These are phyloP conservation scores for Sporothrix pallida DNA, from an alignment of 2,329 filamentous ascomycete species.

Conservation along the genomic window DNA sequence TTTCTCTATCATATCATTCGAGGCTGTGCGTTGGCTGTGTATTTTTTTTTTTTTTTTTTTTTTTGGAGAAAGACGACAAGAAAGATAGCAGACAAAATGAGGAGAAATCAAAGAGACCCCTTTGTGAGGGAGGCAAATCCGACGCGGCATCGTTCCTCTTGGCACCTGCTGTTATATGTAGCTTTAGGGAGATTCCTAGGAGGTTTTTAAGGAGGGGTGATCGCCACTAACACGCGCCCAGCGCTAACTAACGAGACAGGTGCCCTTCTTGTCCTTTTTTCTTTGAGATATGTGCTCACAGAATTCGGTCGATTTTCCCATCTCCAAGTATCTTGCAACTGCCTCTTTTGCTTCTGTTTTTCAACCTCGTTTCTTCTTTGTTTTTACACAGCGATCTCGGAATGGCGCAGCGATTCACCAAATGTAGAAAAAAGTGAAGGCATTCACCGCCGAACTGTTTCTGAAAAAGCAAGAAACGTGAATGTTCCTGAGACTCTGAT, in stretches of 20 bases:
- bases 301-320: not conserved
- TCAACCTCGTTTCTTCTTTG: not conserved
- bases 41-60: not conserved
- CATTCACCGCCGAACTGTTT: not conserved
- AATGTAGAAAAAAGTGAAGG: slow-evolving; percentile 1
- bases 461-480: not conserved
- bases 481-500: not conserved
- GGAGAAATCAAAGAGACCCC: not conserved
- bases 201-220: not conserved
- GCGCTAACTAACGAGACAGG: not conserved
- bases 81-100: not conserved
- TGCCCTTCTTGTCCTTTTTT: not conserved
- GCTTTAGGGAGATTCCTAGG: not conserved
- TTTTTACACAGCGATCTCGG: slow-evolving; percentile 8
- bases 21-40: slow-evolving; percentile 11
- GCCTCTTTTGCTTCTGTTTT: not conserved
- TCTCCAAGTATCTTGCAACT: not conserved
- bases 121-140: not conserved
- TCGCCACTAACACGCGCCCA: slow-evolving; percentile 14
- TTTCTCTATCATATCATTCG: not conserved
- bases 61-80: not conserved
- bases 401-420: slow-evolving; percentile 11
- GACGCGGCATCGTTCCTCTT: slow-evolving; percentile 9
- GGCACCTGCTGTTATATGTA: not conserved
- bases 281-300: not conserved